Base-by-base conservation (phyloP, 768 basidiomycete species). In the Amanita inopinata region DNA sequence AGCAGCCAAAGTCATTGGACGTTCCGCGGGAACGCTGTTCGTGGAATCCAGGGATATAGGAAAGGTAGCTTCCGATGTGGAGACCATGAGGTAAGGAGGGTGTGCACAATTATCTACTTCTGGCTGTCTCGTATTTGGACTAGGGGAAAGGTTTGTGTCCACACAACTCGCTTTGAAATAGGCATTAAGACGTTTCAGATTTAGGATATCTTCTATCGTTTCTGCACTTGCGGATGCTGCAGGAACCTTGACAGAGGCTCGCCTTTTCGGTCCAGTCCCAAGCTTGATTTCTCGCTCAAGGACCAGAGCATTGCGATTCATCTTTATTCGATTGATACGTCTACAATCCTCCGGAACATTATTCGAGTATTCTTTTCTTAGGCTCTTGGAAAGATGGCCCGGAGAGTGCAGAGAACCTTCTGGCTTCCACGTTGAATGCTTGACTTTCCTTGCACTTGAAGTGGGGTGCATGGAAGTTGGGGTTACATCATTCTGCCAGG, bases 31-130 rank as follows among this genome's bases (percentile, higher is more conserved):
- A 7, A 46, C 5, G 20, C 39, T 28, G 28, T 35, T 34, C 14
- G 31, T 39, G 20, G 45, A 46, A 28, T 46, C 37, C 8, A 46
- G 18, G 15, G 45, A 46, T 5, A 46, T 38, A 15, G 17, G 45
- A 18, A 46, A 34, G 9, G 28, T 23, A 15, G 36, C 36, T n/a
- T 39, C 32, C n/a, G 45, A 46, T 5, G 36, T 46, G 17, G 45
- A 46, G 19, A 46, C 45, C 45, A 46, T 33, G 30, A 46, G 45
- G 15, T 34, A 15, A 2, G 43, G 43, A 33, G 44, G 20, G 44
- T 27, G n/a, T 3, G 30, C 17, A 3, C 22, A 4, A 6, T 18
- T 10, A 38, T 31, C 18, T 8, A 20, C 18, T 4, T 41, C 20
- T 5, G 30, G 15, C 11, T 4, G n/a, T 17, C 19, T 25, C 25